phyloP scores from a whole-genome alignment of 106 monocot genomes.

The Acanthochlamys bracteata region DNA sequence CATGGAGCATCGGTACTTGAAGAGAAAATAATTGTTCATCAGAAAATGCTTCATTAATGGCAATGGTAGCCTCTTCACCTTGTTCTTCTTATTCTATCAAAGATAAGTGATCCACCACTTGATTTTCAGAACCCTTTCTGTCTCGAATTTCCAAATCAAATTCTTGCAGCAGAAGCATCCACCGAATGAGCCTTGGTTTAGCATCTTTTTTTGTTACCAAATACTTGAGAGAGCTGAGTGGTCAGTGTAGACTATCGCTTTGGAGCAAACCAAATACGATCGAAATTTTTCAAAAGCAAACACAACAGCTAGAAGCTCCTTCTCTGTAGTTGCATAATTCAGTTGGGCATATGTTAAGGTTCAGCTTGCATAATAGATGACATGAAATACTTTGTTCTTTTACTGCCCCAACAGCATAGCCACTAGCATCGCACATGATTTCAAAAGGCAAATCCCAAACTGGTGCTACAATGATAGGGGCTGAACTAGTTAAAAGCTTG shows the following conservation, averaged over 20 bases:
- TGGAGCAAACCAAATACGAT: not conserved
- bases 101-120: not conserved
- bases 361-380: not conserved
- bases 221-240: not conserved
- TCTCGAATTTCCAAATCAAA: not conserved
- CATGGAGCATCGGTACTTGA: not conserved
- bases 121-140: not conserved
- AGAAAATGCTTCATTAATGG: not conserved
- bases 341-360: not conserved
- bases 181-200: not conserved
- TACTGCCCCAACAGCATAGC: not conserved
- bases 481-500: not conserved
- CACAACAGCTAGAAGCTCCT: conserved; percentile 2
- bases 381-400: not conserved
- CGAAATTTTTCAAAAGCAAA: conserved; percentile 1
- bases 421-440: not conserved
- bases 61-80: no score
- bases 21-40: not conserved
- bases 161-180: conserved; percentile 1
- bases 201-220: not conserved
- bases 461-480: not conserved
- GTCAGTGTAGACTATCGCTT: not conserved
- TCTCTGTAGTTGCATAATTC: conserved; percentile 5
- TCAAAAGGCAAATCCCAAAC: not conserved
- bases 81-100: not conserved